Evolutionary conservation across 1,139 yeast genomes (phyloP), one percentile per base, ranked within the genome.

Genomic region (Pichia sp.): DNA sequence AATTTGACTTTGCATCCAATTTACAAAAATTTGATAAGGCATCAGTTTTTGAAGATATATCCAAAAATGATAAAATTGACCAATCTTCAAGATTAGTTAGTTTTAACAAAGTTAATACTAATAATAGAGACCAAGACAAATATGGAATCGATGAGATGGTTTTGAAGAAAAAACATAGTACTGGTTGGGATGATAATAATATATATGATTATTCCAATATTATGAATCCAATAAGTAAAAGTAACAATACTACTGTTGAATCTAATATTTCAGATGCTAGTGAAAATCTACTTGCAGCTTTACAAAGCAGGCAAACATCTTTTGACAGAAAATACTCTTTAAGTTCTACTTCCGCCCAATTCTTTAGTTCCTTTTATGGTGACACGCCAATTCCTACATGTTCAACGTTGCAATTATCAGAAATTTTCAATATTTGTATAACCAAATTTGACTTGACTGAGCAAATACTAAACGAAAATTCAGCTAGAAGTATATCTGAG

Each of bases 1-100:
- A 89, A 55, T 90, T 90, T 67, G 97, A 90, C 64, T 90, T 90
- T 66, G 87, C 80, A 51, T 84, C 89, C 9, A 87, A 86, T 61
- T 73, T 89, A 56, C 83, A 85, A 32, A 79, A 83, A 73, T 90
- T 90, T 62, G 95, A 90, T 66, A 90, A 90, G 65, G 72, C 76
- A 53, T 73, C 83, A 7, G 92, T 89, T 6, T 86, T 90, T 65
- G 86, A 84, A 49, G 88, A 86, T 60, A 77, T 89, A 61, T 80
- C 81, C 45, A 75, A 74, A 55, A 70, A 72, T 48, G 96, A 88
- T 61, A 73, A 72, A 18, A 72, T 81, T 29, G 79, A 74, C 45
- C 82, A 86, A 2, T 70, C 73, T 26, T 74, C 79, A 43, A 72
- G 96, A 54, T 70, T 88, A 39, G 96, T 86, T 6, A 83, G 89